These are phyloP conservation scores for Hirsutella thompsonii DNA, from an alignment of 2,329 filamentous ascomycete genomes.

Conservation along the genomic window DNA sequence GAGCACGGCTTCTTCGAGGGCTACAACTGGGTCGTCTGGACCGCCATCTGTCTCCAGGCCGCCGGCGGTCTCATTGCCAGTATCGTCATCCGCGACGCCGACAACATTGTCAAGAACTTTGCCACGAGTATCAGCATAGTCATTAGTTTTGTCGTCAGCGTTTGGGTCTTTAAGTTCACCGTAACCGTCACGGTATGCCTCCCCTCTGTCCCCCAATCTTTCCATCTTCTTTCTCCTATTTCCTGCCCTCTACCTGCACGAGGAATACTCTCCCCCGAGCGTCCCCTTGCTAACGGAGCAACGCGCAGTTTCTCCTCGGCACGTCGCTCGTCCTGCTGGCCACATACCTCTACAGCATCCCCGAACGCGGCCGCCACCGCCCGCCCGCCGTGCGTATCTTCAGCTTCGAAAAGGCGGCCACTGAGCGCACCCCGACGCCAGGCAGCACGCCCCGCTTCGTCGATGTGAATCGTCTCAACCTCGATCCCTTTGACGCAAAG, in stretches of 20 bases:
- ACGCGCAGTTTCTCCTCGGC: constrained; percentile 64
- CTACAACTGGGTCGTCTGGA: constrained; percentile 88
- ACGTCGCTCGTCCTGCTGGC: constrained; percentile 67
- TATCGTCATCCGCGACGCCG: constrained; percentile 25
- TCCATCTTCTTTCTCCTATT: no score
- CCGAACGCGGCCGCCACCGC: constrained; percentile 40
- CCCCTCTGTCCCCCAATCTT: no score
- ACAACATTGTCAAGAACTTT: constrained; percentile 85
- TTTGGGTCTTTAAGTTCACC: constrained; percentile 72
- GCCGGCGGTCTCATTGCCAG: constrained; percentile 67
- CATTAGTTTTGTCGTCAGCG: constrained; percentile 72
- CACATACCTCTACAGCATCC: constrained; percentile 72
- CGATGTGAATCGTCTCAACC: constrained; percentile 19
- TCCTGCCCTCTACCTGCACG: no score
- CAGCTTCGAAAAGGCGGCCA: constrained; percentile 62
- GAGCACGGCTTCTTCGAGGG: constrained; percentile 86
- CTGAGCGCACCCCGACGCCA: constrained; percentile 33
- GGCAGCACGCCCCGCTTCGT: constrained; percentile 15
- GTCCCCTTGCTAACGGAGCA: neutral
- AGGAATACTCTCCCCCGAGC: neutral
- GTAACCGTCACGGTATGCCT: constrained; percentile 57
- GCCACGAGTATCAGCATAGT: constrained; percentile 87
- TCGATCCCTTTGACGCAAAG: constrained; percentile 28
- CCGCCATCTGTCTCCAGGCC: constrained; percentile 70
- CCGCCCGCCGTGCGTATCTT: constrained; percentile 57